Base-by-base conservation (phyloP, 768 basidiomycete species). In the Butyriboletus loyo region DNA sequence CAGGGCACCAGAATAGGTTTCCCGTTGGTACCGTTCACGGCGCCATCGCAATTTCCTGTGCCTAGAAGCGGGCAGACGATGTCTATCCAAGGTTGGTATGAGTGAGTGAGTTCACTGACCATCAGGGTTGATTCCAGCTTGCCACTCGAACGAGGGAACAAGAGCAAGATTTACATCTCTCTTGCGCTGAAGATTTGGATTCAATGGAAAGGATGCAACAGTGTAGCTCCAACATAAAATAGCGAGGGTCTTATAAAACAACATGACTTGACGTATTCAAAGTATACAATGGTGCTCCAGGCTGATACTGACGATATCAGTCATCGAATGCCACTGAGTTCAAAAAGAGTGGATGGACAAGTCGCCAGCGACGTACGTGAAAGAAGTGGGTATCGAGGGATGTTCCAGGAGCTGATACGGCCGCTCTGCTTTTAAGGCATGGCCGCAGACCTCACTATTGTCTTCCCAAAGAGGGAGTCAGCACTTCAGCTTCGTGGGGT, bases 1-100 rank as follows among this genome's bases (percentile, higher is more conserved):
- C 84, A 87, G 3, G 86, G 86, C 19, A 88, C 75, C 66, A 80
- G 78, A 60, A 87, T 74, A 9, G 78, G 74, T 27, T 75, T 67
- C 3, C 84, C 85, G 30, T 79, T 72, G 8, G 81, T 71, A 22
- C 82, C 83, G 4, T 76, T 76, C 32, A 82, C 76, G 1, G 77
- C 76, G 7, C 86, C 86, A 53, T 87, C 83, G 53, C 87, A 87
- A 55, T 87, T 79, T n/a, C 84, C 86, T 7, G 82, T 83, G 15
- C 86, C 73, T 69, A 44, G 36, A 39, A 21, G 14, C 4, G 48
- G 48, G 25, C 11, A 8, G 31, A 44, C 30, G 31, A 47, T 39
- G 31, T 46, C 25, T 43, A n/a, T 35, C 34, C 32, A 28, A 31
- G 13, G 30, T 11, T 10, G 32, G 13, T 8, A 43, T 22, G 14